Evolutionary conservation across 2,329 filamentous ascomycete genomes (phyloP).

Genomic region (Epichloe brachyelytri): DNA sequence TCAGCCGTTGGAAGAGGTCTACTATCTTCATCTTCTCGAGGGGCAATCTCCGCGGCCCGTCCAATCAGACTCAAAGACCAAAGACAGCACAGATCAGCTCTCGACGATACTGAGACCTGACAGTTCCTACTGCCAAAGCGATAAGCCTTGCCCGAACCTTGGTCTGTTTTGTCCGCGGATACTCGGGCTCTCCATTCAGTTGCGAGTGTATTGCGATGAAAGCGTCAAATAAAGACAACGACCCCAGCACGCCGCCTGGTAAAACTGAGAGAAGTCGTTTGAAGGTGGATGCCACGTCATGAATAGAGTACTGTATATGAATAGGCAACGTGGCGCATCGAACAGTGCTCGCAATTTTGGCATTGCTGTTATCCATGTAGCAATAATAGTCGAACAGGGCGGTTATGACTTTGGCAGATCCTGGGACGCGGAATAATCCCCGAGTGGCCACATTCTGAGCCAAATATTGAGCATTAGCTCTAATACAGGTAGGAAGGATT

Average conservation of each 20-base stretch:
- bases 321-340: conserved; percentile 44
- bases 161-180: conserved; percentile 38
- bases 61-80: conserved; percentile 51
- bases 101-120: conserved; percentile 46
- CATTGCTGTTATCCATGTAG: conserved; percentile 30
- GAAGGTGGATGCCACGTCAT: conserved; percentile 56
- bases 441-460: conserved; percentile 41
- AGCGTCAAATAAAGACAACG: conserved; percentile 46
- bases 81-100: conserved; percentile 56
- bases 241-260: conserved; percentile 54
- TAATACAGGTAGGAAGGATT: conserved; percentile 50
- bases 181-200: conserved; percentile 37
- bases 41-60: conserved; percentile 38
- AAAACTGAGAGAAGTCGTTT: conserved; percentile 51
- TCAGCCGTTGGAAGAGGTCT: conserved; percentile 41
- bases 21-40: conserved; percentile 38
- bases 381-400: conserved; percentile 53
- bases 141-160: conserved; percentile 52
- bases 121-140: conserved; percentile 45
- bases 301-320: conserved; percentile 45
- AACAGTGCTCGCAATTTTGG: conserved; percentile 43
- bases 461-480: conserved; percentile 52
- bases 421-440: conserved; percentile 51
- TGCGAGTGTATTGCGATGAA: conserved; percentile 48
- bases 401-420: conserved; percentile 42